Base-by-base conservation (phyloP, 768 basidiomycete species). In the Omphalotus guepiniiformis region DNA sequence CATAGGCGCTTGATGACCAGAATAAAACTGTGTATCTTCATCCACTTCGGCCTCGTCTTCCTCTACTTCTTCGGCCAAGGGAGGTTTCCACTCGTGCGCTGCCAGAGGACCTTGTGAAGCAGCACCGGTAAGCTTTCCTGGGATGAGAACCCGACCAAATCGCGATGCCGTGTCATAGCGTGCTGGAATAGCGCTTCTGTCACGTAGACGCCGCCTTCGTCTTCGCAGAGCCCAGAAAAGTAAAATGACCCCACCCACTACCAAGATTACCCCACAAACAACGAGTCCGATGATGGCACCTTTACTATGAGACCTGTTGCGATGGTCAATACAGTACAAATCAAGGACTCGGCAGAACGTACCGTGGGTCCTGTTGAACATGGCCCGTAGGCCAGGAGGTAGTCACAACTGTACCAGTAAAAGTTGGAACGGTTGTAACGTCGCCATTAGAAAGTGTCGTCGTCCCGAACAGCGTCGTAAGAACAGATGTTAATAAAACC, bases 231-330 rank as follows among this genome's bases (percentile, higher is more conserved):
- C 47, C 11, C 23, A 39, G 5, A 41, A 8, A 29, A 41, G 18
- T 9, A 35, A 29, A 4, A 40, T n/a, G 18, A 48, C 18, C 7
- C 37, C 18, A 15, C 23, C 37, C 15, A 38, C 39, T 8, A 39
- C 9, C 21, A 48, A 18, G n/a, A 41, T 15, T 2, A 38, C 47
- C 5, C 39, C 38, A 5, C 23, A 21, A 6, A 41, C 19, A 21
- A 48, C 40, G 25, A 39, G 37, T 2, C 47, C 38, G 30, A 41
- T 21, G 23, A 48, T 40, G 26, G 46, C 38, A 9, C 26, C 27
- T 40, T 48, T 48, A 18, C 40, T 40, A 18, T 38, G 47, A 12
- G n/a, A n/a, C n/a, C n/a, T n/a, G n/a, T n/a, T n/a, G n/a, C n/a
- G n/a, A n/a, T n/a, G n/a, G n/a, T n/a, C n/a, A n/a, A n/a, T n/a